Base-by-base conservation (phyloP, 139 green algal genomes). In the Chlamydomonas urium region DNA sequence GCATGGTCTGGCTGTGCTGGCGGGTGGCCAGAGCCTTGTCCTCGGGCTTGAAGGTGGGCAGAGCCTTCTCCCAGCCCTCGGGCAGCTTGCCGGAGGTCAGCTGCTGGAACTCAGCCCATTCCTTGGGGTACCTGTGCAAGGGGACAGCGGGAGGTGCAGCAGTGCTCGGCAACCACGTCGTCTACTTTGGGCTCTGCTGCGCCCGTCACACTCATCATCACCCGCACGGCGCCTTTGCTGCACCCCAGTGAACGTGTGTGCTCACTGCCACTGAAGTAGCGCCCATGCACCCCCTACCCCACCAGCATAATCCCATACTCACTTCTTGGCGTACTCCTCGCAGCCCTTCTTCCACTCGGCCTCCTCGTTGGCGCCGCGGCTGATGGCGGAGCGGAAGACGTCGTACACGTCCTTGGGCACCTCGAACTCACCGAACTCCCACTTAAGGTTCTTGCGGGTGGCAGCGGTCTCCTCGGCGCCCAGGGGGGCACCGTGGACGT, bases 401-500 rank as follows among this genome's bases (percentile, higher is more conserved):
- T 80, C 73, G 56, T 86, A 83, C 38, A 96, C 90, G 42, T 90
- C 87, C 71, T 93, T 50, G 28, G 95, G 95, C 68, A 98, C 87
- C 83, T 96, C 91, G 74, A 99, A 99, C 75, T 93, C 87, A 26
- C 57, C 84, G 73, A 97, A 91, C 26, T 86, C 66, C 95, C 95
- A 99, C 69, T 90, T 88, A 38, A 99, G 93, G 85, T 96, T 93
- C 79, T 96, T 86, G 68, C 95, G 88, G 45, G 95, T 98, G 69
- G 90, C 90, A 17, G 79, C 79, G 3, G 94, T 97, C 92, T 99
- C 95, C 48, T 96, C 90, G 38, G 82, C 79, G 68, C 94, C 94
- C 69, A 99, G 92, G 57, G 95, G 88, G 19, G 95, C 93, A 71
- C 95, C 95, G 84, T 99, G 95, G 59, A 97, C 94, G 72, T 95